Base-by-base conservation (phyloP, 495 filamentous ascomycete genomes). In the Pseudoneurospora amorphoporcata region DNA sequence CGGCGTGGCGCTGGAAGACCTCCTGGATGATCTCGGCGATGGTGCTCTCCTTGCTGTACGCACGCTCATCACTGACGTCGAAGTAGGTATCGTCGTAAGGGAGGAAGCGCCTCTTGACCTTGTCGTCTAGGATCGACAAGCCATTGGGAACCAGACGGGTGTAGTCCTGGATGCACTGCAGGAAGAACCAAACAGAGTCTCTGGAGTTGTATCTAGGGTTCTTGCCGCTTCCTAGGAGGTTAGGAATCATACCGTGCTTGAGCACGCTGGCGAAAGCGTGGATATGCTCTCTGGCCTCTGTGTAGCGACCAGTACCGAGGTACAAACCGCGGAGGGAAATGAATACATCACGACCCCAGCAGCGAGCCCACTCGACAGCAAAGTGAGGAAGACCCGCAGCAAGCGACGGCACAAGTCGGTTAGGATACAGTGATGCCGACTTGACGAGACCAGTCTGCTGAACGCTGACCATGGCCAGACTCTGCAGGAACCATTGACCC, bases 231-330 rank as follows among this genome's bases (percentile, higher is more conserved):
- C 92, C 88, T 19, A 99, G 87, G 12, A 99, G 86, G 76, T 99
- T 99, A 14, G 96, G 96, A 70, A 98, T 93, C 96, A 98, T 98
- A 61, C 96, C 96, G 79, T 99, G 96, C 83, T 98, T 98, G 69
- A 99, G 84, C 10, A 99, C 94, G 78, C 93, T 97, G 0, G 93
- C 94, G 83, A 99, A 99, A 61, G 95, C 96, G 69, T 93, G 83
- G 73, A 99, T 97, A 78, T 98, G 96, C 80, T 97, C 93, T 74
- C 88, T 92, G 17, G 95, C 95, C 76, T 97, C 94, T 5, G 87
- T 88, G 77, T 90, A 97, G 10, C 95, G 90, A 5, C 94, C 93
- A 29, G 94, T 97, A 58, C 92, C 92, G 40, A 98, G 88, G 76
- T 91, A 92, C 16, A 99, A 85, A 68, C 96, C 96, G 40, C 96